Base-by-base conservation (phyloP, 2,329 filamentous ascomycete species). In the Dothistroma septosporum region DNA sequence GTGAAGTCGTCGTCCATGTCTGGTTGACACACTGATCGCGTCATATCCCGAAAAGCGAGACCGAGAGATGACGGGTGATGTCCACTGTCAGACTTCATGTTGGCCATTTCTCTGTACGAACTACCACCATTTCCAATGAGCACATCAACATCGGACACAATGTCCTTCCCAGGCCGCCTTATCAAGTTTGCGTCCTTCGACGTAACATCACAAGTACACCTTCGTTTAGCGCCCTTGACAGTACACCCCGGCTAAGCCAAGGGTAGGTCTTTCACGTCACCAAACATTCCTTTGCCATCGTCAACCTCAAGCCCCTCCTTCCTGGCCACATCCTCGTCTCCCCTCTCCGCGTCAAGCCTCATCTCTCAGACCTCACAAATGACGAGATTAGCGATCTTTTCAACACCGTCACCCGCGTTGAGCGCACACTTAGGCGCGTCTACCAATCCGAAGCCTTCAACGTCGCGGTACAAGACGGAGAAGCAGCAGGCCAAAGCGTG, bases 241-340 rank as follows among this genome's bases (percentile, higher is more conserved):
- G 19, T 32, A 31, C 32, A 22, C 44, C 28, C 24, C 52, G 49
- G 49, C 53, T 49, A 58, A 55, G 19, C 54, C 33, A 47, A 54
- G 47, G 53, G 64, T 69, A 97, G 89, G 91, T 97, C 79, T 97
- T 97, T 80, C 85, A 95, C 76, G 81, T 82, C 66, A 96, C 92
- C 1, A 82, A 84, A 0, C 82, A 89, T 70, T 90, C 88, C 68
- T 97, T 92, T 78, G 92, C 91, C 57, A 82, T 97, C 64, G 92
- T 97, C 60, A 99, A 99, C 78, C 85, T 97, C 74, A 97, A 96
- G 77, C 94, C 94, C 24, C 85, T 99, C 41, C 83, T 97, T 1
- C 92, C 92, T 0, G 94, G 94, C 60, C 94, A 99, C 78, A 88
- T 97, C 63, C 89, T 99, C 33, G 85, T 99, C 63, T 96, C 90